Evolutionary conservation across 2,329 filamentous ascomycete species (phyloP).

Genomic region (Capronia epimyces): DNA sequence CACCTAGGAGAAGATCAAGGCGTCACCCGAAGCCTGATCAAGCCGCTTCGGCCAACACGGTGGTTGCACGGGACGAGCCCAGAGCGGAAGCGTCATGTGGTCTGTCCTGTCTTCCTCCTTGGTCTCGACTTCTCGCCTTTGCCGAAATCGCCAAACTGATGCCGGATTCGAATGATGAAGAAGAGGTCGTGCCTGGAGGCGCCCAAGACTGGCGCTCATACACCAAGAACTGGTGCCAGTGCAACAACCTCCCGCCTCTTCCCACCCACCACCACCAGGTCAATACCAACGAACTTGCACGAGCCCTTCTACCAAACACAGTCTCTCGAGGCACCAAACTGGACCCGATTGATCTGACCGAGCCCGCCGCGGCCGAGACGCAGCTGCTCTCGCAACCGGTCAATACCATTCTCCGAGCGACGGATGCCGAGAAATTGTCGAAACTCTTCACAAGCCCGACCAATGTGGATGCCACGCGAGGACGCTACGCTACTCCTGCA

Average conservation of each 20-base stretch:
- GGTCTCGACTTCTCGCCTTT: constrained; percentile 20
- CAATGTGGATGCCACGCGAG: neutral
- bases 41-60: neutral
- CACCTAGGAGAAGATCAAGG: neutral
- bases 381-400: constrained; percentile 20
- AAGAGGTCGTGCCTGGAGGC: constrained; percentile 14
- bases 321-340: constrained; percentile 8
- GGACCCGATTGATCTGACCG: constrained; percentile 9
- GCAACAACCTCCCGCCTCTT: constrained; percentile 3
- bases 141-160: constrained; percentile 20
- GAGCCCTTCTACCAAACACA: constrained; percentile 18
- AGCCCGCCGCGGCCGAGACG: constrained; percentile 5
- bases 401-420: constrained; percentile 21
- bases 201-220: constrained; percentile 16
- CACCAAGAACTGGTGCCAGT: constrained; percentile 11
- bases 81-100: constrained; percentile 6
- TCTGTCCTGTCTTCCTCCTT: constrained; percentile 17
- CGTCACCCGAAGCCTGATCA: neutral
- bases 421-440: constrained; percentile 16
- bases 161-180: constrained; percentile 19
- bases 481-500: neutral
- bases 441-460: constrained; percentile 3
- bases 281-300: constrained; percentile 18
- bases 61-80: neutral
- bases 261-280: constrained; percentile 1